phyloP scores from a whole-genome alignment of 1,284 basidiomycete species.

The Leucoagaricus sp. region DNA sequence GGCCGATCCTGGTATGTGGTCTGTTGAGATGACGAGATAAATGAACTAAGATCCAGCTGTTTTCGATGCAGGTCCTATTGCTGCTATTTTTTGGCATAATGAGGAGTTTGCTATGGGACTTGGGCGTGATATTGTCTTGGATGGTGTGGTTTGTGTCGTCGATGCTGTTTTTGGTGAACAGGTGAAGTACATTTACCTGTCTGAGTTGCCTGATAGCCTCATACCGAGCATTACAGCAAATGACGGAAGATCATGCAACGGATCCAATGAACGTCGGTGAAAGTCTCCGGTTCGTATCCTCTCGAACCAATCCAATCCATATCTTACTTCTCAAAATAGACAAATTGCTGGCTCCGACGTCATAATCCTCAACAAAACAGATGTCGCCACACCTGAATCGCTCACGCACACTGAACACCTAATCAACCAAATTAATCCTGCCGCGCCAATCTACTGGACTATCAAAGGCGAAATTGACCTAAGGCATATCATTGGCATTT shows the following conservation, averaged over 20 bases:
- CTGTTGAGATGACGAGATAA: neutral
- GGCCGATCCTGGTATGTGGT: constrained; percentile 78
- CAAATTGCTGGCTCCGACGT: constrained; percentile 91
- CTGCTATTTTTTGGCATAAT: constrained; percentile 90
- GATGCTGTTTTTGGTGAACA: constrained; percentile 84
- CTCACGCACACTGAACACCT: constrained; percentile 51
- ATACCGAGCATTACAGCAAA: constrained; percentile 58
- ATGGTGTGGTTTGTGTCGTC: constrained; percentile 90
- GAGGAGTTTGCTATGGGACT: constrained; percentile 81
- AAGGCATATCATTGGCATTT: constrained; percentile 72
- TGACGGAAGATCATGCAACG: constrained; percentile 69
- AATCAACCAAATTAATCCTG: constrained; percentile 78
- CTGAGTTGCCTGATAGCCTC: neutral
- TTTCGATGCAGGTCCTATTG: constrained; percentile 65
- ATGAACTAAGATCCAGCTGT: neutral
- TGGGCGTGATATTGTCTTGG: constrained; percentile 73
- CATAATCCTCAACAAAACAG: constrained; percentile 87
- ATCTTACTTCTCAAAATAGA: constrained; percentile 38
- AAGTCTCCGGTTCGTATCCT: constrained; percentile 61
- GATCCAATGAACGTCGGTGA: constrained; percentile 67
- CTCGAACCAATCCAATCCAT: neutral
- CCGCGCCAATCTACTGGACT: constrained; percentile 72
- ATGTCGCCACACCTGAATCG: constrained; percentile 56
- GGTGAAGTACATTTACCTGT: constrained; percentile 39
- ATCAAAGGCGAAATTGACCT: constrained; percentile 71